phyloP scores from a whole-genome alignment of 768 basidiomycete species.

The Lactarius hengduanensis region DNA sequence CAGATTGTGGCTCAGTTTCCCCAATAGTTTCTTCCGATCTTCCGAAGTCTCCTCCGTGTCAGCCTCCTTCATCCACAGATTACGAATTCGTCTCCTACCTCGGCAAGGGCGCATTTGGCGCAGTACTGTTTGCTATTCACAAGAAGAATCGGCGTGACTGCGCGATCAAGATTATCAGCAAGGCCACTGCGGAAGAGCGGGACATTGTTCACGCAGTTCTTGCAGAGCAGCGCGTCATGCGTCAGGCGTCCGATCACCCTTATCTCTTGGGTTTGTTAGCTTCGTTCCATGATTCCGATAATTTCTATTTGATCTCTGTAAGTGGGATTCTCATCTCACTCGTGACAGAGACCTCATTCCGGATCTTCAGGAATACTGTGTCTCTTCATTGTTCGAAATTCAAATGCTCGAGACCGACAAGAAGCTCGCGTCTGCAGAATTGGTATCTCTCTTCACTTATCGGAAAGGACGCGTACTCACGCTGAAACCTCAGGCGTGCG shows the following conservation, averaged over 20 bases:
- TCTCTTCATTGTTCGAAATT: slow-evolving; percentile 21
- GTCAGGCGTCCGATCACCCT: slow-evolving; percentile 22
- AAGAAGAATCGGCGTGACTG: slow-evolving; percentile 21
- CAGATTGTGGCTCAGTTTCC: slow-evolving; percentile 4
- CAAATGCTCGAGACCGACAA: slow-evolving; percentile 18
- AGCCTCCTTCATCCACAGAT: slow-evolving; percentile 17
- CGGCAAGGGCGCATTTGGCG: slow-evolving; percentile 23
- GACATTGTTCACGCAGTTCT: slow-evolving; percentile 10
- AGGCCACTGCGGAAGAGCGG: slow-evolving; percentile 15
- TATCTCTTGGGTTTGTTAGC: slow-evolving; percentile 31
- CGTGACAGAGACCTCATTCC: neutral
- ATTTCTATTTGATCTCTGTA: slow-evolving; percentile 33
- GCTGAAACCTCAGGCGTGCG: slow-evolving; percentile 35
- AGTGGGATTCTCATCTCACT: neutral
- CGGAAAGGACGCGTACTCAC: slow-evolving; percentile 1
- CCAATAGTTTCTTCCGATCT: neutral
- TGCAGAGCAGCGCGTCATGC: slow-evolving; percentile 15
- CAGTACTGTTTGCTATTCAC: slow-evolving; percentile 30
- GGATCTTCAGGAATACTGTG: slow-evolving; percentile 30
- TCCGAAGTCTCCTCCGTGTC: neutral
- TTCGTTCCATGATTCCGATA: slow-evolving; percentile 29
- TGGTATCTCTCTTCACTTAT: slow-evolving; percentile 31
- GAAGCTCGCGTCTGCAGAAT: slow-evolving; percentile 39
- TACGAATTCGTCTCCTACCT: slow-evolving; percentile 16
- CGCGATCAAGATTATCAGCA: slow-evolving; percentile 31